These are phyloP conservation scores for Nannizzia gypsea DNA, from an alignment of 2,329 filamentous ascomycete genomes.

Conservation along the genomic window DNA sequence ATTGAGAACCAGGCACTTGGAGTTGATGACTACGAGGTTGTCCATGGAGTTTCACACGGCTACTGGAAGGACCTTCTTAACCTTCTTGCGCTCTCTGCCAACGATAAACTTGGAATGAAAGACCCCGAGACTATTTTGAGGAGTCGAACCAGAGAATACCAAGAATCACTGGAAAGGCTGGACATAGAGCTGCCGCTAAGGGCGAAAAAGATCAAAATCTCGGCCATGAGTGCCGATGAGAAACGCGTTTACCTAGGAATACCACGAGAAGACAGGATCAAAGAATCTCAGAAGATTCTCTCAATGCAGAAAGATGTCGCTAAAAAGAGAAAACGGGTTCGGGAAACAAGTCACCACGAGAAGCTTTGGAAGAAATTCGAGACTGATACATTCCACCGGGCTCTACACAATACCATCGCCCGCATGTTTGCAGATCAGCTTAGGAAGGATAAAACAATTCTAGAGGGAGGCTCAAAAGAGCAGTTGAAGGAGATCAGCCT, in stretches of 20 bases:
- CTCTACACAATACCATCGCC: constrained; percentile 42
- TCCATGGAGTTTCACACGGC: constrained; percentile 43
- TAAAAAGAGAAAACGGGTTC: constrained; percentile 16
- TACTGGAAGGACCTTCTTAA: constrained; percentile 54
- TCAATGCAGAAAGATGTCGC: constrained; percentile 4
- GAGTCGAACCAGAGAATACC: constrained; percentile 9
- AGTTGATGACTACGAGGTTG: constrained; percentile 35
- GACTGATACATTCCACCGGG: constrained; percentile 38
- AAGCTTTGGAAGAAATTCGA: constrained; percentile 33
- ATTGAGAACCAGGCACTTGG: constrained; percentile 20
- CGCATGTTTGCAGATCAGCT: constrained; percentile 48
- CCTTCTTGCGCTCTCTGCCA: constrained; percentile 42
- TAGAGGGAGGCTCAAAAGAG: constrained; percentile 31
- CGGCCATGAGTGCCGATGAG: neutral
- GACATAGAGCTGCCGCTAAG: neutral
- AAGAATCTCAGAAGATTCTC: constrained; percentile 17
- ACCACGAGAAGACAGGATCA: neutral
- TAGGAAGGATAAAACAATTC: constrained; percentile 33
- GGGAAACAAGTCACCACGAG: constrained; percentile 32
- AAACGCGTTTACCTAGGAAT: neutral
- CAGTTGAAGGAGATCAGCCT: constrained; percentile 41
- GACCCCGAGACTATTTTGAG: constrained; percentile 35
- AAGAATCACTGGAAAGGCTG: neutral
- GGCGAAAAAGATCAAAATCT: neutral
- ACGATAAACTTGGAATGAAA: constrained; percentile 36